Percentiles rank a stretch among this genome's conserved stretches.
Conservation (phyloP, 371 early-diverging fungal species). For the Mortierella sp. region DNA sequence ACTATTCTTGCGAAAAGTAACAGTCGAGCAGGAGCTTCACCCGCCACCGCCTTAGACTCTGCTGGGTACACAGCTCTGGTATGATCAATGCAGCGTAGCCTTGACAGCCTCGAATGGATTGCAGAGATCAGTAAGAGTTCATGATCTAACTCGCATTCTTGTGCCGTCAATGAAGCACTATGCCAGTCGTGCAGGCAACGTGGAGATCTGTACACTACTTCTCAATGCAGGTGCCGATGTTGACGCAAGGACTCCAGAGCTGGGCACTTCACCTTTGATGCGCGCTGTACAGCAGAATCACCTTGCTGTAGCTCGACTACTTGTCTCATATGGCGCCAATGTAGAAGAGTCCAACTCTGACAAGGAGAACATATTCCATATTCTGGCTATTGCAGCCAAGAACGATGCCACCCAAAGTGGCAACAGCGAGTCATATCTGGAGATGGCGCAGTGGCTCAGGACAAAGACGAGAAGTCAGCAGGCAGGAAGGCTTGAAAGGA, state of each 20-base stretch:
- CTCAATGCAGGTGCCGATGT: conserved; percentile 45
- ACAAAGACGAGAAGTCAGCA: conserved; percentile 6
- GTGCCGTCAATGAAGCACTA: conserved; percentile 24
- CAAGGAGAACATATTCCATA: conserved; percentile 41
- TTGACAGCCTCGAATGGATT: too few relatives aligned
- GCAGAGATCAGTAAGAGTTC: too few relatives aligned
- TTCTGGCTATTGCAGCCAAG: conserved; percentile 24
- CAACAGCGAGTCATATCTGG: conserved; percentile 4
- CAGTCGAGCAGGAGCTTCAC: conserved; percentile 17
- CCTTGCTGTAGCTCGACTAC: conserved; percentile 17
- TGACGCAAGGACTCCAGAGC: conserved; percentile 42
- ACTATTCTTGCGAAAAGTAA: conserved; percentile 29
- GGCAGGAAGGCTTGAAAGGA: conserved; percentile 6
- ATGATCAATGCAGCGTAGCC: not conserved
- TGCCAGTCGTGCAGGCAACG: conserved; percentile 47
- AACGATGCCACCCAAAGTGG: not conserved
- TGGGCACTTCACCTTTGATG: conserved; percentile 44
- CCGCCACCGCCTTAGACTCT: conserved; percentile 33
- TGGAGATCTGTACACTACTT: conserved; percentile 35
- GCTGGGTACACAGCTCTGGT: conserved; percentile 50
- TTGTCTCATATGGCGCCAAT: conserved; percentile 45
- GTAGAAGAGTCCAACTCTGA: conserved; percentile 19
- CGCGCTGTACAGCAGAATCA: conserved; percentile 43
- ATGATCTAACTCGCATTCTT: too few relatives aligned
- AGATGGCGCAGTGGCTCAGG: conserved; percentile 29